Evolutionary conservation across 2,329 filamentous ascomycete species (phyloP), one percentile per base, ranked within the genome.

Genomic region (Claviceps capensis): DNA sequence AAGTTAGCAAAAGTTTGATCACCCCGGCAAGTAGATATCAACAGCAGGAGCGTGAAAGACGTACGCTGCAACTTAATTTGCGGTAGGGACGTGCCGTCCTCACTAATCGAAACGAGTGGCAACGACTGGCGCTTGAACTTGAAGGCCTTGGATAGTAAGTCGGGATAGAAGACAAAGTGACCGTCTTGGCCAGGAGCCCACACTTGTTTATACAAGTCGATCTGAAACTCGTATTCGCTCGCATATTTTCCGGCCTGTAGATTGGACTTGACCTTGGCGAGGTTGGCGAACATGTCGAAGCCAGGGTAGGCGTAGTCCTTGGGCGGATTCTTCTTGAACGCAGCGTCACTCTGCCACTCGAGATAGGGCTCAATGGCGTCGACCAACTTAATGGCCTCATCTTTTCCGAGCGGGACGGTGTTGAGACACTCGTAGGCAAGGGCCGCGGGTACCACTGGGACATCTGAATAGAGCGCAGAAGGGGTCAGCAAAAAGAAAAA

Each of bases 111-210:
- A 5, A 69, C 62, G 60, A 83, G 23, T 9, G 53, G 48, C 61
- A 70, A 64, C 13, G 42, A 40, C 38, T 48, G 45, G 6, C 56
- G 56, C 17, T 9, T 53, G 48, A 48, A 59, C 14, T 37, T 48
- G 47, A 59, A 56, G 13, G 52, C 52, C 14, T 40, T 53, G 2
- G 47, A 22, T 6, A 59, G 26, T 23, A 55, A 47, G 52, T 59
- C 57, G 30, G 53, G 51, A 36, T 53, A 55, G 3, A 58, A 50
- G 43, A 54, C 66, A 49, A 83, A 81, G 59, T 87, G 83, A 1
- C 81, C 80, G 60, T 87, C 83, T 57, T 85, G 80, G 3, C 78
- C 76, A 5, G 52, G 50, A 23, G 71, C 70, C 38, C 60, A 59
- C 38, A 81, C 69, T 7, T 78, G 64, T 38, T 70, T 64, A 52